Conservation (phyloP, 345 rosid genomes). For the Moricandia arvensis region DNA sequence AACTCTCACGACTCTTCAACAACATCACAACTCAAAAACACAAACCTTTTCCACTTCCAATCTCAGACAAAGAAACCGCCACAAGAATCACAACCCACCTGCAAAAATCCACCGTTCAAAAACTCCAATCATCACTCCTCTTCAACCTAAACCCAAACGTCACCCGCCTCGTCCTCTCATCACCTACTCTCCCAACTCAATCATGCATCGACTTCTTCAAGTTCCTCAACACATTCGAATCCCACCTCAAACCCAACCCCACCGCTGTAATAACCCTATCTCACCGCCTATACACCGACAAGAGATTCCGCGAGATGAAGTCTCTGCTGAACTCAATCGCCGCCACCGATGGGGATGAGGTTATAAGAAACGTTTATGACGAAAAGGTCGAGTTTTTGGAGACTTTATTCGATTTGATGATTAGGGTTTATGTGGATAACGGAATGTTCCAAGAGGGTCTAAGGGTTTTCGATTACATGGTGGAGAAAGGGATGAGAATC, state of each 20-base stretch:
- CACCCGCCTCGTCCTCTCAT: constrained; percentile 51
- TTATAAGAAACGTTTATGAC: constrained; percentile 6
- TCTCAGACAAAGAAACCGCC: constrained; percentile 32
- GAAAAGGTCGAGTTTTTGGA: constrained; percentile 40
- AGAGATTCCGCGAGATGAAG: constrained; percentile 51
- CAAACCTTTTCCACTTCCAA: background rate
- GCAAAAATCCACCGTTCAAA: constrained; percentile 36
- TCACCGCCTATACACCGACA: constrained; percentile 48
- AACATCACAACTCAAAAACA: constrained; percentile 2
- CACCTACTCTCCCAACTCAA: constrained; percentile 49
- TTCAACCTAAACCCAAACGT: constrained; percentile 47
- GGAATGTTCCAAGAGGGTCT: constrained; percentile 56
- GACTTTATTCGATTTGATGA: constrained; percentile 57
- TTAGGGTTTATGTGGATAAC: constrained; percentile 68
- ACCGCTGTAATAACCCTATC: constrained; percentile 46
- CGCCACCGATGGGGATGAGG: background rate
- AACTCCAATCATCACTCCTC: constrained; percentile 47
- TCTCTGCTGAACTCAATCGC: constrained; percentile 43
- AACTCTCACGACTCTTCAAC: constrained; percentile 33
- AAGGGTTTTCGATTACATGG: constrained; percentile 61
- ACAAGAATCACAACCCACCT: constrained; percentile 20
- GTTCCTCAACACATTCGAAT: constrained; percentile 45
- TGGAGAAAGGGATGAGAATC: constrained; percentile 45
- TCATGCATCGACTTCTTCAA: constrained; percentile 59
- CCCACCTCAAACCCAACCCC: constrained; percentile 48